phyloP scores from a whole-genome alignment of 257 asterid genomes.

The Jasminum sambac region DNA sequence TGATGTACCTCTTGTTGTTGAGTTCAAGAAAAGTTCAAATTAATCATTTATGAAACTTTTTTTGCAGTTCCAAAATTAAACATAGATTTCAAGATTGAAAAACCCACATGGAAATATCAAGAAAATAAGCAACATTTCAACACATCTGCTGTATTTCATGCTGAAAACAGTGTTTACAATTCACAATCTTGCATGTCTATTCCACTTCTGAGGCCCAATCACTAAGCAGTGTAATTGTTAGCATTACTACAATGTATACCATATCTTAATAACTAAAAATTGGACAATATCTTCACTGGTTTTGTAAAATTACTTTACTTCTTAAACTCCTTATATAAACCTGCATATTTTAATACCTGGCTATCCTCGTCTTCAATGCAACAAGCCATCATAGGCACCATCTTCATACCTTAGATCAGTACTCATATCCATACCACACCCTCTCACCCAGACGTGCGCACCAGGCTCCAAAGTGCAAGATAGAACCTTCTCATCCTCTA shows the following conservation, averaged over 20 bases:
- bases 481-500: constrained; percentile 50
- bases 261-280: not conserved
- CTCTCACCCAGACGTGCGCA: constrained; percentile 71
- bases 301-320: not conserved
- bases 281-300: not conserved
- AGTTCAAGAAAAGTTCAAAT: constrained; percentile 35
- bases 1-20: constrained; percentile 39
- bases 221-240: not conserved
- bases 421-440: constrained; percentile 53
- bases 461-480: constrained; percentile 35
- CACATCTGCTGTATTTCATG: not conserved
- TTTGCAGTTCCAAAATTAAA: no score
- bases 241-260: not conserved
- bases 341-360: not conserved
- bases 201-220: not conserved
- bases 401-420: constrained; percentile 66
- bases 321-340: not conserved
- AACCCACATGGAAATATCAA: no score
- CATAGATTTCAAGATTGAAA: no score
- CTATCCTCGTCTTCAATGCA: not conserved
- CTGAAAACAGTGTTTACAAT: not conserved
- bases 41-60: not conserved
- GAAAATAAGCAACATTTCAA: no score
- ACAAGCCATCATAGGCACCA: constrained; percentile 27
- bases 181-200: not conserved